Conservation (phyloP, 345 rosid genomes). For the Lumnitzera littorea region DNA sequence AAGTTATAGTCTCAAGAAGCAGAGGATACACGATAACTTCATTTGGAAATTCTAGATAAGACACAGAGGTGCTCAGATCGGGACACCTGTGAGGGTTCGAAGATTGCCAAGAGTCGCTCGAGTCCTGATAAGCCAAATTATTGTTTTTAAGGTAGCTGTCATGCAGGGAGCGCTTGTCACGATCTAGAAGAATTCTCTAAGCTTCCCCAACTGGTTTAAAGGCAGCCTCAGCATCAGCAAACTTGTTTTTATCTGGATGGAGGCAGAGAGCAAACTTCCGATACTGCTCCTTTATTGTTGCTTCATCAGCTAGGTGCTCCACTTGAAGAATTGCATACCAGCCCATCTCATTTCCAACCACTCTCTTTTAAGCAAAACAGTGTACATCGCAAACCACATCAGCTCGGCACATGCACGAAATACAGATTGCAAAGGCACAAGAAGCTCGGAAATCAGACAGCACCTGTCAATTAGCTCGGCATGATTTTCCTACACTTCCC, state of each 20-base stretch:
- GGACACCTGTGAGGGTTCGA: too few relatives aligned
- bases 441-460: too few relatives aligned
- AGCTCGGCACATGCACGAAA: too few relatives aligned
- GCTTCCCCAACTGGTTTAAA: conserved; percentile 88
- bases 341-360: conserved; percentile 59
- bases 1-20: too few relatives aligned
- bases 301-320: conserved; percentile 51
- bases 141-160: conserved; percentile 19
- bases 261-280: conserved; percentile 73
- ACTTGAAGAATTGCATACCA: conserved; percentile 88
- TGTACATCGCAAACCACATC: conserved; percentile 76
- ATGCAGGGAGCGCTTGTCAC: conserved; percentile 43
- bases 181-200: conserved; percentile 67
- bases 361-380: conserved; percentile 50
- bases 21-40: too few relatives aligned
- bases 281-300: conserved; percentile 73
- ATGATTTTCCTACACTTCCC: too few relatives aligned
- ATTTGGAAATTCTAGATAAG: too few relatives aligned
- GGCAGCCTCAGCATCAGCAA: conserved; percentile 92
- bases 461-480: too few relatives aligned
- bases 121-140: too few relatives aligned
- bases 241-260: conserved; percentile 89
- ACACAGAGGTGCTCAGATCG: too few relatives aligned
- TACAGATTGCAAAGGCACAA: too few relatives aligned
- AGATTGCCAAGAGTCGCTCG: too few relatives aligned